phyloP scores from a whole-genome alignment of 139 green algal species.

The Desmodesmus armatus region DNA sequence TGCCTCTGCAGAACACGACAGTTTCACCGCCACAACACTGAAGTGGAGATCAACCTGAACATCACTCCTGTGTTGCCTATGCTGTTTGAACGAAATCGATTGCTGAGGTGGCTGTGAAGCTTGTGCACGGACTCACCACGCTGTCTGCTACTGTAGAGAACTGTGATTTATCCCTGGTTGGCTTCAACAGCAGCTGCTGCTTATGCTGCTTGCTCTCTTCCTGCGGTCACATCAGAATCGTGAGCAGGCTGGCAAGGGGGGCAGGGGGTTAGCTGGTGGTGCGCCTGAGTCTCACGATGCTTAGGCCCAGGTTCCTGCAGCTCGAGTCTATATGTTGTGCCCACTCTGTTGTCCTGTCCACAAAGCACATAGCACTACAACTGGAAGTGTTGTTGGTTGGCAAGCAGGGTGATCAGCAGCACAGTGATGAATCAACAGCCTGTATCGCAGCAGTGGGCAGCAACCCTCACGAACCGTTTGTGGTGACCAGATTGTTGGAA shows the following conservation, averaged over 20 bases:
- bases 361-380: background rate
- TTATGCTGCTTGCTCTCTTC: background rate
- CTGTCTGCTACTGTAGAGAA: slow-evolving; percentile 30
- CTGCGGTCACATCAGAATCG: background rate
- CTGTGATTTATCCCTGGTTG: background rate
- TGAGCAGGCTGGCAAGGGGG: too few relatives aligned
- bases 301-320: slow-evolving; percentile 8
- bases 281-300: background rate
- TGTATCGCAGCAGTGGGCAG: too few relatives aligned
- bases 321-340: background rate
- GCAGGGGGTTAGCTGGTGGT: background rate
- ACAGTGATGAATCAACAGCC: too few relatives aligned
- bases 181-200: slow-evolving; percentile 15
- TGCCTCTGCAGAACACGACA: slow-evolving; percentile 46
- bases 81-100: background rate
- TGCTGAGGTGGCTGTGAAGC: background rate
- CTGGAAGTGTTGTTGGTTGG: too few relatives aligned
- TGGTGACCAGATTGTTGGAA: too few relatives aligned
- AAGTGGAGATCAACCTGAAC: too few relatives aligned
- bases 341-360: slow-evolving; percentile 21
- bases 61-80: background rate
- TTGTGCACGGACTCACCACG: slow-evolving; percentile 20
- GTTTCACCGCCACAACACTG: background rate
- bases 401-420: too few relatives aligned
- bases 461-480: too few relatives aligned